Conservation (phyloP, 441 rosid genomes). For the Pelargonium citronellum region DNA sequence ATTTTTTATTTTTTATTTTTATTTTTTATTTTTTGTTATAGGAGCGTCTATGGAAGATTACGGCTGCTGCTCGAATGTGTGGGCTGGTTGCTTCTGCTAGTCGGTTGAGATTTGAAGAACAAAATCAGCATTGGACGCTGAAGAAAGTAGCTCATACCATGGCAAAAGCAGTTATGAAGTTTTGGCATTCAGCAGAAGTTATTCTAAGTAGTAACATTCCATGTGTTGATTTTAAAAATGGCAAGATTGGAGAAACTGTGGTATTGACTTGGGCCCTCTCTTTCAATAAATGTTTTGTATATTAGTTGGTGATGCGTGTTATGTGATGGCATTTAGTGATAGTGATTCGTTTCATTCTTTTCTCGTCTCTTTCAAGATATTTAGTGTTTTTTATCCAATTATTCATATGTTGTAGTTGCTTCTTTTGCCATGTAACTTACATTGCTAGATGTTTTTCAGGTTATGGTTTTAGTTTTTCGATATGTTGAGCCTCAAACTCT, state of each 20-base stretch:
- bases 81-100: constrained; percentile 58
- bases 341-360: not conserved
- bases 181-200: constrained; percentile 74
- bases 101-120: constrained; percentile 52
- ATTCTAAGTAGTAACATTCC: constrained; percentile 28
- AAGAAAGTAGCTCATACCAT: constrained; percentile 58
- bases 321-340: not conserved
- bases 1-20: too few relatives aligned
- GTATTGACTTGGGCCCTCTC: constrained; percentile 32
- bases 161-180: constrained; percentile 79
- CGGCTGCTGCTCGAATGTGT: constrained; percentile 88
- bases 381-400: not conserved
- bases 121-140: constrained; percentile 41
- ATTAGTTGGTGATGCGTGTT: not conserved
- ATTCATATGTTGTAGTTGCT: not conserved
- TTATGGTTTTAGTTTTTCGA: too few relatives aligned
- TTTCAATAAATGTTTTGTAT: not conserved
- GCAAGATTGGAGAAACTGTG: constrained; percentile 41
- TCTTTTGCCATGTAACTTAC: too few relatives aligned
- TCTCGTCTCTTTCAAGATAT: not conserved
- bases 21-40: too few relatives aligned
- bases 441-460: too few relatives aligned
- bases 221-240: constrained; percentile 28
- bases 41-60: constrained; percentile 98
- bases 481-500: too few relatives aligned